Conservation (phyloP, 768 basidiomycete species). For the Tulasnella calospora region DNA sequence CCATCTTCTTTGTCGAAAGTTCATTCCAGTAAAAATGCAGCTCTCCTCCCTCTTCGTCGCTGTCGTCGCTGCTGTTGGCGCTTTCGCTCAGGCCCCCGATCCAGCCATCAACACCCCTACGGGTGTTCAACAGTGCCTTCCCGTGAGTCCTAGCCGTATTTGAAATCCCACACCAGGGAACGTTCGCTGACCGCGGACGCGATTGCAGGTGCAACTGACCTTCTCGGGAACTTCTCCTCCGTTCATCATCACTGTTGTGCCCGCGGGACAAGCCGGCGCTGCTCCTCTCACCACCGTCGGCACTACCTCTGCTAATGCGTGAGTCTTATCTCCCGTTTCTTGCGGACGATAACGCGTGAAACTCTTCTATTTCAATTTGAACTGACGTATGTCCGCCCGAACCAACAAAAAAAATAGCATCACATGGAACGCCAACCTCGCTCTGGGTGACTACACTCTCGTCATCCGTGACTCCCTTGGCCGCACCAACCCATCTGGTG, state of each 20-base stretch:
- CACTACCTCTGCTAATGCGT: slow-evolving; percentile 13
- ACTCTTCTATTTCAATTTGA: background rate
- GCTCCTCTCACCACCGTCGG: slow-evolving; percentile 31
- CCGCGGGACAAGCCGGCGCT: slow-evolving; percentile 31
- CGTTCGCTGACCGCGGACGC: background rate
- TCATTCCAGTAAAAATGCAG: slow-evolving; percentile 13
- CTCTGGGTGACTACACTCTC: slow-evolving; percentile 33
- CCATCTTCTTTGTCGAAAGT: slow-evolving; percentile 9
- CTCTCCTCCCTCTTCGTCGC: slow-evolving; percentile 11
- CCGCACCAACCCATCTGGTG: slow-evolving; percentile 27
- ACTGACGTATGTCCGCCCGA: background rate
- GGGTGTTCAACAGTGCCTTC: slow-evolving; percentile 7
- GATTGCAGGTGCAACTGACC: slow-evolving; percentile 1
- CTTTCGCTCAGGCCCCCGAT: slow-evolving; percentile 15
- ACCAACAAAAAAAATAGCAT: slow-evolving; percentile 14
- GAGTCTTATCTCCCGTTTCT: background rate
- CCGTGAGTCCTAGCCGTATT: background rate
- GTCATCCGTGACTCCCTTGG: slow-evolving; percentile 36
- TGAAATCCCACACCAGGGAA: background rate
- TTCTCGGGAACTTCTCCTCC: slow-evolving; percentile 21
- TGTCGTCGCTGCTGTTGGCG: slow-evolving; percentile 17
- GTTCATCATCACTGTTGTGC: slow-evolving; percentile 32
- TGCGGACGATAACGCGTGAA: background rate
- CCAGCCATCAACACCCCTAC: slow-evolving; percentile 19
- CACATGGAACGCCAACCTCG: slow-evolving; percentile 31